A percentile compares a stretch with the other conserved stretches of the same genome.
Evolutionary conservation across 2,329 filamentous ascomycete species (phyloP).

Genomic region (Cladosporium sp.): DNA sequence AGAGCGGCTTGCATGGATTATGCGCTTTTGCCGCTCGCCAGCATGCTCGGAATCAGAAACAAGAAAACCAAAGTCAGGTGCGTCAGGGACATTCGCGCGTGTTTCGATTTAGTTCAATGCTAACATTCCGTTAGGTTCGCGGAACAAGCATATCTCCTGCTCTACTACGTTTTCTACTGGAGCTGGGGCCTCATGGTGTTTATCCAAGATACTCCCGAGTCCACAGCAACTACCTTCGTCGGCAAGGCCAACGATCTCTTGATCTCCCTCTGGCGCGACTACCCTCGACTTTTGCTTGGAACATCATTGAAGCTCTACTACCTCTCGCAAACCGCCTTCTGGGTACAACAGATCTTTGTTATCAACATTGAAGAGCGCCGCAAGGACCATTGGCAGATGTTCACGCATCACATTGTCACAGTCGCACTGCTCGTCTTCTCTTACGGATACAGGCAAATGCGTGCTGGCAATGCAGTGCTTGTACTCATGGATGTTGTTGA

Average conservation of each 20-base stretch:
- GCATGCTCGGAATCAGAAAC: conserved; percentile 66
- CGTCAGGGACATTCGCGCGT: conserved; percentile 36
- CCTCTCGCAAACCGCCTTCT: conserved; percentile 84
- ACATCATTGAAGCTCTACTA: conserved; percentile 84
- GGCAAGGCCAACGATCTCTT: conserved; percentile 22
- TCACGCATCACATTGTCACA: conserved; percentile 90
- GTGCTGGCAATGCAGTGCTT: conserved; percentile 83
- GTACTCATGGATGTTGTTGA: conserved; percentile 94
- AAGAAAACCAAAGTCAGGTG: conserved; percentile 62
- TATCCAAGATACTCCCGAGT: conserved; percentile 25
- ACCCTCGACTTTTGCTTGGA: conserved; percentile 72
- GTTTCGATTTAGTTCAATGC: neutral
- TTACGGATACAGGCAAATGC: conserved; percentile 82
- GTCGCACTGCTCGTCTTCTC: conserved; percentile 73
- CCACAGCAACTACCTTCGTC: conserved; percentile 10
- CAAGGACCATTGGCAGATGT: conserved; percentile 96
- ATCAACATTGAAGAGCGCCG: conserved; percentile 91
- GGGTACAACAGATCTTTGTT: conserved; percentile 89
- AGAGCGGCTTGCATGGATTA: conserved; percentile 85
- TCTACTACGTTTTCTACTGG: conserved; percentile 83
- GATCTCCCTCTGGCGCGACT: conserved; percentile 68
- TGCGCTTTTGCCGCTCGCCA: conserved; percentile 72
- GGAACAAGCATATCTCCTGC: conserved; percentile 86
- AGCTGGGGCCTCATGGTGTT: conserved; percentile 68
- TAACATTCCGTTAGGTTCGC: conserved; percentile 54